These are phyloP conservation scores for Melocanna baccifera DNA, from an alignment of 176 grass and related monocot species.

Conservation along the genomic window DNA sequence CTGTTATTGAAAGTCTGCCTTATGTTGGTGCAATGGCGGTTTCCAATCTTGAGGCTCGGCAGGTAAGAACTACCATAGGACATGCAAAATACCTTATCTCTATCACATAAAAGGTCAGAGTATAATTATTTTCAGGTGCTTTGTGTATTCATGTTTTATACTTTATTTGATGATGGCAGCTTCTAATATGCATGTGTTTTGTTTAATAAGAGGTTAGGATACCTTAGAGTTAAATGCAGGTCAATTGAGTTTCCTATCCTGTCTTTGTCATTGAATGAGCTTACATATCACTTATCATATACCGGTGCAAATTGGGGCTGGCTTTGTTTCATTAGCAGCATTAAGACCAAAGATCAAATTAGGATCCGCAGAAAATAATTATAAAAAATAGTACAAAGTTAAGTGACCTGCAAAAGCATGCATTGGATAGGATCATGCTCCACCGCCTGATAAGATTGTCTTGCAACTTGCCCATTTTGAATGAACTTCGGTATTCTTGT, in stretches of 20 bases:
- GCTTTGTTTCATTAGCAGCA: not conserved
- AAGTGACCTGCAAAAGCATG: slow-evolving; percentile 3
- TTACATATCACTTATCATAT: not conserved
- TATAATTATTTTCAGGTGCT: not conserved
- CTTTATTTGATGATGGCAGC: not conserved
- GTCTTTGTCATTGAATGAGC: not conserved
- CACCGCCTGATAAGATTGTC: not conserved
- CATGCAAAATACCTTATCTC: slow-evolving; percentile 4
- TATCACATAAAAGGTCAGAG: not conserved
- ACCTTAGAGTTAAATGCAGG: not conserved
- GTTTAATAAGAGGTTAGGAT: not conserved
- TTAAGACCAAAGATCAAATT: slow-evolving; percentile 3
- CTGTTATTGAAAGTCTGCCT: slow-evolving; percentile 90
- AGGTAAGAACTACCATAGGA: slow-evolving; percentile 59
- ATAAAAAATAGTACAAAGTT: not conserved
- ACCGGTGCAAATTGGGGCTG: not conserved
- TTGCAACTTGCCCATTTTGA: not conserved
- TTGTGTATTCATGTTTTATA: not conserved
- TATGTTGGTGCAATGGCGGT: slow-evolving; percentile 97
- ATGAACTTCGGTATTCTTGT: not conserved
- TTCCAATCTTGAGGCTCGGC: slow-evolving; percentile 96
- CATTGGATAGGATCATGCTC: not conserved
- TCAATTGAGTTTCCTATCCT: not conserved
- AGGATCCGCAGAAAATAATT: slow-evolving; percentile 7
- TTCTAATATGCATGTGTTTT: slow-evolving; percentile 4